Percentiles rank a stretch among this genome's conserved stretches.
These are phyloP conservation scores for Ceratorhiza oryzae-sativae DNA, from an alignment of 1,284 basidiomycete species.

Conservation along the genomic window DNA sequence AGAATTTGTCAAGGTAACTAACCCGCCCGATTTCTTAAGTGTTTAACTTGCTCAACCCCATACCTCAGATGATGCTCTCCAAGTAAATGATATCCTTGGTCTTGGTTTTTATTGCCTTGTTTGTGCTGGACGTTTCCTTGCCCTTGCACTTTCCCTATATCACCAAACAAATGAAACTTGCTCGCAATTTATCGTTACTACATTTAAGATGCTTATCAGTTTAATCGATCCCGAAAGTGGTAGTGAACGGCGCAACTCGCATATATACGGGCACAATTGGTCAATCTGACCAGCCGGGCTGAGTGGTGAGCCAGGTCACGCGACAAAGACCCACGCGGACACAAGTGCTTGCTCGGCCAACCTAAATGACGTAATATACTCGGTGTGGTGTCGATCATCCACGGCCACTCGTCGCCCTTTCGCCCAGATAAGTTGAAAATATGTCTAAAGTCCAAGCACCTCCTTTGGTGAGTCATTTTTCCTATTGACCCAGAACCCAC, in stretches of 20 bases:
- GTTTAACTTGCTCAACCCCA: slow-evolving; percentile 42
- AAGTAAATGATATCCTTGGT: slow-evolving; percentile 52
- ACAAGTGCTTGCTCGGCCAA: no score
- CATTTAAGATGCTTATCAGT: no score
- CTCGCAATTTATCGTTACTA: no score
- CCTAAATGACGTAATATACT: no score
- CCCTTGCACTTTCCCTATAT: slow-evolving; percentile 12
- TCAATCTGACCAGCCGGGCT: no score
- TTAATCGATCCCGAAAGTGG: no score
- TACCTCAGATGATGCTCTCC: slow-evolving; percentile 63
- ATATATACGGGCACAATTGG: no score
- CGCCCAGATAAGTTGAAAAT: no score
- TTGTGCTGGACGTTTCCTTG: slow-evolving; percentile 28
- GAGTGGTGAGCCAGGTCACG: no score
- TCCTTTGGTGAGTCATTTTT: background rate
- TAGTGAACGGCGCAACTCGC: no score
- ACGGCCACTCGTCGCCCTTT: background rate
- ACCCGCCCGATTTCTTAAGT: background rate
- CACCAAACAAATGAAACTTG: slow-evolving; percentile 12
- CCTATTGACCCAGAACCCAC: no score
- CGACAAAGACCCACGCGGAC: no score
- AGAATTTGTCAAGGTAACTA: slow-evolving; percentile 74
- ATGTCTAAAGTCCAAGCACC: background rate
- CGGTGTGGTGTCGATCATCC: background rate
- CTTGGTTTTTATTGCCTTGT: slow-evolving; percentile 26